Evolutionary conservation across 2,329 filamentous ascomycete species (phyloP), one percentile per base, ranked within the genome.

Genomic region (Talaromyces atroroseus): DNA sequence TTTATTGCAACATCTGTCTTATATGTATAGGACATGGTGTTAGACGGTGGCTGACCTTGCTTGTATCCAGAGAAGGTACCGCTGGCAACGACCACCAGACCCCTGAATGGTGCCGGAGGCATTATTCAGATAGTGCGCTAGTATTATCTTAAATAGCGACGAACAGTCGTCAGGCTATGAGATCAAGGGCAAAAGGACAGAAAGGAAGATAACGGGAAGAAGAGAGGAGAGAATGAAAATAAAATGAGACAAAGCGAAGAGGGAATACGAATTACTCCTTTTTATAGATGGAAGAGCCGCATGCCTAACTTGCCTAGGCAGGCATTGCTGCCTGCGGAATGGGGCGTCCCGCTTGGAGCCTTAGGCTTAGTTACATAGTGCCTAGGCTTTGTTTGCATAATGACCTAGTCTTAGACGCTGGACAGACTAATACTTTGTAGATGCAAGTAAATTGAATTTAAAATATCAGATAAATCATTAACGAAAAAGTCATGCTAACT

Each of bases 41-140:
- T 48, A 46, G 16, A 12, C 38, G 52, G 40, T 26, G 23, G 54
- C 64, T 60, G 62, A 74, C 74, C 66, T 61, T 88, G 84, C 2
- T 77, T 80, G 24, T 75, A 69, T 5, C 75, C 74, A 1, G 78
- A 71, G 61, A 89, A 85, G 5, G 79, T 80, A 58, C 86, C 86
- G 56, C 82, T 85, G 24, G 87, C 67, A 21, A 79, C 80, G 46
- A 89, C 73, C 5, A 73, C 60, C 7, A 65, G 52, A 0, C 65
- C 60, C 48, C 69, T 68, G 46, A 73, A 69, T 14, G 60, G 51
- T n/a, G 52, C 26, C 2, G 60, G 58, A 5, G 67, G 53, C 67
- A 70, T 71, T 42, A 42, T 57, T 24, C 8, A 36, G n/a, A 16
- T 24, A 24, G 2, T 16, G 14, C 14, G 32, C 32, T 36, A 12